These are phyloP conservation scores for Coelastrella sp. DNA, from an alignment of 139 green algal genomes.

Conservation along the genomic window DNA sequence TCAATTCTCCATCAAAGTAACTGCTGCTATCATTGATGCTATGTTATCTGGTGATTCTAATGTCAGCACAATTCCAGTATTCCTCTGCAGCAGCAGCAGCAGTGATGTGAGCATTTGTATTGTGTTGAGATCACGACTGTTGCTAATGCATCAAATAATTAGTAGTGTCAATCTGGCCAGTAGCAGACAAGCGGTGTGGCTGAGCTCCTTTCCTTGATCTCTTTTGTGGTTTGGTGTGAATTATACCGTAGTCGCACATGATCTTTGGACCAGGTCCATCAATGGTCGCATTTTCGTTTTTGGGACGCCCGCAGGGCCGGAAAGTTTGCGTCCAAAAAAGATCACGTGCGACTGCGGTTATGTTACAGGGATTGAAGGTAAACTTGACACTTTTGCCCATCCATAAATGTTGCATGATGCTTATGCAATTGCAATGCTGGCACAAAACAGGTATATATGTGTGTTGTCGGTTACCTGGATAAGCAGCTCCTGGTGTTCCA, in stretches of 20 bases:
- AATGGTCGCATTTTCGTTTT: too few relatives aligned
- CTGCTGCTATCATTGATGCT: neutral
- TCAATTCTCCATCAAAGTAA: neutral
- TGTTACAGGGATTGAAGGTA: too few relatives aligned
- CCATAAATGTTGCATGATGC: neutral
- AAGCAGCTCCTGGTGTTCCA: constrained; percentile 24
- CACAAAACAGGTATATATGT: neutral
- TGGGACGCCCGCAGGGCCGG: too few relatives aligned
- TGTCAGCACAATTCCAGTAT: constrained; percentile 27
- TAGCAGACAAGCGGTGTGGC: neutral
- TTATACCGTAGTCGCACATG: too few relatives aligned
- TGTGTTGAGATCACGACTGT: neutral
- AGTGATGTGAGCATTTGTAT: neutral
- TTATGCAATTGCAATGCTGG: neutral
- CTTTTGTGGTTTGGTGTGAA: too few relatives aligned
- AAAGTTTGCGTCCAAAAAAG: too few relatives aligned
- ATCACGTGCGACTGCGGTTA: too few relatives aligned
- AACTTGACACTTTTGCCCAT: neutral
- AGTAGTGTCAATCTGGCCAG: neutral
- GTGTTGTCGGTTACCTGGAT: neutral
- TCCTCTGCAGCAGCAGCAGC: constrained; percentile 5
- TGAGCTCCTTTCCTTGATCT: too few relatives aligned
- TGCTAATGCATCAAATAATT: neutral
- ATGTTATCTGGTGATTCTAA: neutral
- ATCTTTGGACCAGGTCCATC: too few relatives aligned